Percentiles rank a stretch among this genome's conserved stretches.
Evolutionary conservation across 345 rosid genomes (phyloP).

Genomic region (Eucalyptus cloeziana): DNA sequence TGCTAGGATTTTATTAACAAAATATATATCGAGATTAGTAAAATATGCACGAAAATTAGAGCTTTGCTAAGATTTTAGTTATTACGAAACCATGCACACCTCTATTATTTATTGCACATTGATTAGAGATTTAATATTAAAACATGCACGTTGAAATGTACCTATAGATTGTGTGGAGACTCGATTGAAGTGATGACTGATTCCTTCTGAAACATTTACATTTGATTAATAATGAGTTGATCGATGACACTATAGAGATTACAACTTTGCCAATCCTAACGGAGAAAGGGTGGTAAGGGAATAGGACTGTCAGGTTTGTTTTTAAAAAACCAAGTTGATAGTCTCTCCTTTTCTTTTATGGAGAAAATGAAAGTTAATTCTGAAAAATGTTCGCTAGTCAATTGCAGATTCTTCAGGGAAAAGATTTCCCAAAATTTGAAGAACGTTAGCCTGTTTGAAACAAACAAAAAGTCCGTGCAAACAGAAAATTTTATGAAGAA

Average conservation of each 20-base stretch:
- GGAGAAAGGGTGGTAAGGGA: not conserved
- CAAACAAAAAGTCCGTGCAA: not conserved
- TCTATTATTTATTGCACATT: not conserved
- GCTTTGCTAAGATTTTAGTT: not conserved
- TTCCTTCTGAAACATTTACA: not conserved
- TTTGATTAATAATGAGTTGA: not conserved
- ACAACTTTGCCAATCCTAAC: not conserved
- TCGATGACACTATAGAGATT: not conserved
- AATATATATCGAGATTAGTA: too few species aligned
- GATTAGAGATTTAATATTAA: too few species aligned
- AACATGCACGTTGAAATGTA: not conserved
- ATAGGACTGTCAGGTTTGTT: not conserved
- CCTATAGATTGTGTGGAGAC: not conserved
- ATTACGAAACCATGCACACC: not conserved
- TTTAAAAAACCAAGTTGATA: not conserved
- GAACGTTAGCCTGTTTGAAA: not conserved
- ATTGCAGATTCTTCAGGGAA: not conserved
- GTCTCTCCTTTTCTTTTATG: too few species aligned
- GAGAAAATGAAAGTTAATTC: not conserved
- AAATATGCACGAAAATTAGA: too few species aligned
- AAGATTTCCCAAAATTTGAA: not conserved
- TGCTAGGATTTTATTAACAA: too few species aligned
- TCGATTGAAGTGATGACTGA: too few species aligned
- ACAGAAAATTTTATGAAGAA: not conserved
- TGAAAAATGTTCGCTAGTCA: not conserved